phyloP scores from a whole-genome alignment of 2,329 filamentous ascomycete species.

The Fusarium sp. region DNA sequence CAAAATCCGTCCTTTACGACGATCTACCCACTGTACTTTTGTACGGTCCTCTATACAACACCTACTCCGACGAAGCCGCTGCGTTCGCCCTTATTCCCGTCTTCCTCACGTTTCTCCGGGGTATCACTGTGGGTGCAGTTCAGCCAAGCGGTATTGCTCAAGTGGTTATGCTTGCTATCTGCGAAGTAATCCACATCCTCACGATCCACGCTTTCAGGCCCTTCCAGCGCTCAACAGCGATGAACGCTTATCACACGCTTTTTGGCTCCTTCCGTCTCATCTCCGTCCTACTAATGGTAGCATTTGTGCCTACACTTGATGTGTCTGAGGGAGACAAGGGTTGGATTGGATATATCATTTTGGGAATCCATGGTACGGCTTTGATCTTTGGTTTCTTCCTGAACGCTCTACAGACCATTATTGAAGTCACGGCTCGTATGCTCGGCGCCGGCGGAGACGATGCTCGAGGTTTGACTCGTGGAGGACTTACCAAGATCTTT shows the following conservation, averaged over 20 bases:
- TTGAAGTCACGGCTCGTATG: conserved; percentile 87
- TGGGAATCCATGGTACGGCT: conserved; percentile 86
- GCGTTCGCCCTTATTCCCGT: conserved; percentile 91
- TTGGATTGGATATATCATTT: conserved; percentile 94
- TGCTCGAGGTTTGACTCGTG: conserved; percentile 75
- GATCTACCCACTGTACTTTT: conserved; percentile 89
- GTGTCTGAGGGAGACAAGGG: conserved; percentile 84
- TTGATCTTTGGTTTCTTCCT: conserved; percentile 93
- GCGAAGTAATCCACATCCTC: conserved; percentile 90
- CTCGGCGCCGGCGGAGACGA: conserved; percentile 85
- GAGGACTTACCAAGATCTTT: conserved; percentile 90
- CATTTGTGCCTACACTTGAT: conserved; percentile 86
- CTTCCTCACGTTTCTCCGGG: conserved; percentile 84
- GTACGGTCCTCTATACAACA: conserved; percentile 96
- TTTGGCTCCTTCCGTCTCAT: conserved; percentile 83
- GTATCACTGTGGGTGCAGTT: conserved; percentile 90
- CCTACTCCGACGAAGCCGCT: conserved; percentile 92
- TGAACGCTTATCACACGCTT: conserved; percentile 94
- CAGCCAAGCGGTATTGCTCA: conserved; percentile 95
- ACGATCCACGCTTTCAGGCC: conserved; percentile 91
- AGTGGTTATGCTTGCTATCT: conserved; percentile 90
- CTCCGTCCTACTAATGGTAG: conserved; percentile 79
- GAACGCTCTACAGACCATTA: conserved; percentile 88
- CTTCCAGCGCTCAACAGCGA: conserved; percentile 90
- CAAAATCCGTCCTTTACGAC: conserved; percentile 90